phyloP scores from a whole-genome alignment of 768 basidiomycete genomes.

The Neoboletus subvelutipes region DNA sequence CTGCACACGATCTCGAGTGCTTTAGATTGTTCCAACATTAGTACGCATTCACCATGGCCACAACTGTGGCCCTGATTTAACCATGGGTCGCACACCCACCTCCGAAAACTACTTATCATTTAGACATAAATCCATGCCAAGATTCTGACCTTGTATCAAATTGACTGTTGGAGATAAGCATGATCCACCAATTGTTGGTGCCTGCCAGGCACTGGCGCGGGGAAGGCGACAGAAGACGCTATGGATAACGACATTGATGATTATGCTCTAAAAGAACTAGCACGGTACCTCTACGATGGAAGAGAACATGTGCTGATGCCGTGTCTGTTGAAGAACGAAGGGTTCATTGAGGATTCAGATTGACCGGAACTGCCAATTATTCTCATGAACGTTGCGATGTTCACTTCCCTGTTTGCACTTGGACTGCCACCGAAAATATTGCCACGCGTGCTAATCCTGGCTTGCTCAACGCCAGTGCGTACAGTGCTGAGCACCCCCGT shows the following conservation, averaged over 20 bases:
- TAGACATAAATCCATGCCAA: not conserved
- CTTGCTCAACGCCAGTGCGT: constrained; percentile 31
- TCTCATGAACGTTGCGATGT: not conserved
- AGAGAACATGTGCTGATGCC: not conserved
- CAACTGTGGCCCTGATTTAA: not conserved
- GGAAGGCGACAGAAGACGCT: not conserved
- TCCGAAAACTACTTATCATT: not conserved
- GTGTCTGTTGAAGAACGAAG: not conserved
- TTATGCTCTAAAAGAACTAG: not conserved
- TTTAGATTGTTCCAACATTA: not conserved
- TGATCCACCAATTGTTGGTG: not conserved
- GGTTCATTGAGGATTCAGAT: not conserved
- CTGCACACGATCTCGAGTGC: not conserved
- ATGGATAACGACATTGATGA: not conserved
- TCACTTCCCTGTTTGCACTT: not conserved
- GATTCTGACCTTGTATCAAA: no score
- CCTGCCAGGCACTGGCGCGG: not conserved
- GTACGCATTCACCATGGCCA: not conserved
- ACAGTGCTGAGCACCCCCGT: constrained; percentile 50
- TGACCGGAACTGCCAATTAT: no score
- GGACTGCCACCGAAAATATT: constrained; percentile 2
- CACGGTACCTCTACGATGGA: not conserved
- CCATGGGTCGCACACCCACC: not conserved
- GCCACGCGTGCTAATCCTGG: constrained; percentile 15
- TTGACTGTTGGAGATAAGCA: not conserved